Evolutionary conservation across 2,329 filamentous ascomycete genomes (phyloP), one percentile per base, ranked within the genome.

Genomic region (Paecilomyces dactylethromorphus): DNA sequence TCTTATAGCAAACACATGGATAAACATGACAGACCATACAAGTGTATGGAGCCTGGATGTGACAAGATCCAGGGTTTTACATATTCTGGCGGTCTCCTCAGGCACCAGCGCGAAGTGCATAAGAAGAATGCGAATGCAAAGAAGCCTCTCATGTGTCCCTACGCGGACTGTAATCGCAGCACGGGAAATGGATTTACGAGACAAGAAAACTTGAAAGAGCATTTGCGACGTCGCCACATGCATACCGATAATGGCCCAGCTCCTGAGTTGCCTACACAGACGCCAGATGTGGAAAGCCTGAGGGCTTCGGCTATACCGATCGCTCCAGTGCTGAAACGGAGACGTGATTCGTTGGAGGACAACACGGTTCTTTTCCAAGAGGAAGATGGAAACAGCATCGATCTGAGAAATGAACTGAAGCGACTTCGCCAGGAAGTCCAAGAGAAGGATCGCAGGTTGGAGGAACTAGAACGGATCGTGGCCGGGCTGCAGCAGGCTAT

Each of bases 51-150:
- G 51, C 82, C 85, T n/a, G 89, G 89, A 39, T 97, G 93, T 74
- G 91, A 93, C 68, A 96, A 96, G 68, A 83, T 96, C 0, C 90
- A 90, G 56, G 93, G 93, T 1, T 97, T 97, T 74, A 97, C 93
- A 0, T 97, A 97, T 72, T 93, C 90, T 0, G 93, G 93, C 15
- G 93, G 93, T 3, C 84, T 97, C 0, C 78, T 96, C 18, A 84
- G 93, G 53, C 93, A 97, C 76, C 89, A 96, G 75, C 88, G 93
- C 63, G 93, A 97, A 75, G 93, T 97, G 0, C 93, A 97, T 74
- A 87, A 87, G 73, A 91, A 93, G 76, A 89, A 96, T 67, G 90
- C 91, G 58, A 92, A 91, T 1, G 91, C 92, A 10, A 92, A 92
- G 72, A 92, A 95, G 62, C 87, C 89, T 2, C 83, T 96, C 57